Base-by-base conservation (phyloP, 2,329 filamentous ascomycete species). In the Amauroascus niger region DNA sequence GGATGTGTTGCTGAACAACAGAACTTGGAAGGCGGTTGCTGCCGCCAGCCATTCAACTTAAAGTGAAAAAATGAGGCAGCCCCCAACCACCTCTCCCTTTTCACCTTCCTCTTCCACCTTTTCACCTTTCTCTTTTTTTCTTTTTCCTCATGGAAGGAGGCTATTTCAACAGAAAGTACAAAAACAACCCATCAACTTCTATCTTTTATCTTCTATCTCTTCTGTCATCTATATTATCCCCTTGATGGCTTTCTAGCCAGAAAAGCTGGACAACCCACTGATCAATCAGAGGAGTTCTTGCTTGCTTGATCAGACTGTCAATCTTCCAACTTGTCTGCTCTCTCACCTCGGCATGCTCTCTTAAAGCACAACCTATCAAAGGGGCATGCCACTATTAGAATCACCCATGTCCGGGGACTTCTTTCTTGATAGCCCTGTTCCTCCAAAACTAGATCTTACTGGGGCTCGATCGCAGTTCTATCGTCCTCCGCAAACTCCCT, bases 401-500 rank as follows among this genome's bases (percentile, higher is more conserved):
- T 53, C 54, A 35, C 46, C 56, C 20, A 57, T 58, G 53, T 37
- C 57, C 3, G 59, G 58, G n/a, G 60, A 67, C 30, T 62, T 69
- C 55, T 65, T 69, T 53, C 60, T 68, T 37, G 63, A 69, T 54
- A 63, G 64, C 28, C 64, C 65, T 20, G 64, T 69, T 30, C 65
- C 68, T 41, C 65, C 69, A 9, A 69, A 59, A 49, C 63, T 71
- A 47, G 69, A 70, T 58, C 63, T 71, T 43, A 62, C 66, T 50
- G 69, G 64, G 49, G 65, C 67, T 37, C 64, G 63, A 35, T 69
- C 68, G 6, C 67, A 67, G 51, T 62, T 70, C 50, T 71, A 69
- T 60, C 65, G 68, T 48, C 59, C 67, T 1, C 68, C 68, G 9
- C 59, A 62, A 14, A 63, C 67, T 8, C 59, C 66, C 6, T 69